Conservation (phyloP, 2,329 filamentous ascomycete genomes). For the Colletotrichum trifolii region DNA sequence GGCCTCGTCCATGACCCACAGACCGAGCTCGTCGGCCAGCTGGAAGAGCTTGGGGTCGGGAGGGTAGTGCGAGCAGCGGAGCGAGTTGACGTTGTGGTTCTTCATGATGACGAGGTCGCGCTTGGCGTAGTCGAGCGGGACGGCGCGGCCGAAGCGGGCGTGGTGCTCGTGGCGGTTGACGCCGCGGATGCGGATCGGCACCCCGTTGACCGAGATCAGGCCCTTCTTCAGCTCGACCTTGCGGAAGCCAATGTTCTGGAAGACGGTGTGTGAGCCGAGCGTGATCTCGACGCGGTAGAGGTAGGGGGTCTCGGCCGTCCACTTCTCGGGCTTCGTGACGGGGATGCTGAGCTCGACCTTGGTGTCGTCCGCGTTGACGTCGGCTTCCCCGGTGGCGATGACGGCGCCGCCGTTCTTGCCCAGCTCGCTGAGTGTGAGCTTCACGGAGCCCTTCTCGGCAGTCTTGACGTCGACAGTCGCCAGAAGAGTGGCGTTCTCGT, state of each 20-base stretch:
- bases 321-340: slow-evolving; percentile 67
- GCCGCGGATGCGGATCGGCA: slow-evolving; percentile 69
- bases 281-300: slow-evolving; percentile 66
- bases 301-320: slow-evolving; percentile 75
- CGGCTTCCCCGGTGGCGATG: slow-evolving; percentile 41
- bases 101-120: slow-evolving; percentile 76
- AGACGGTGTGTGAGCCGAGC: slow-evolving; percentile 53
- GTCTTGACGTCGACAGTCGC: slow-evolving; percentile 58
- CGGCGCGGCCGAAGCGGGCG: slow-evolving; percentile 69
- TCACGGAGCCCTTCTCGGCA: slow-evolving; percentile 47
- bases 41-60: slow-evolving; percentile 70
- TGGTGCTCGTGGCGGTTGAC: slow-evolving; percentile 80
- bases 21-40: slow-evolving; percentile 72
- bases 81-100: slow-evolving; percentile 75
- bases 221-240: slow-evolving; percentile 71
- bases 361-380: slow-evolving; percentile 42
- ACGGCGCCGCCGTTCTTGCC: slow-evolving; percentile 47
- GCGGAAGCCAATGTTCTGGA: slow-evolving; percentile 71
- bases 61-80: slow-evolving; percentile 76
- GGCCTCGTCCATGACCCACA: slow-evolving; percentile 68
- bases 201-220: slow-evolving; percentile 71
- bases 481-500: slow-evolving; percentile 61
- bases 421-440: slow-evolving; percentile 56
- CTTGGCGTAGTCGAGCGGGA: slow-evolving; percentile 71
- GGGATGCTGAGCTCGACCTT: slow-evolving; percentile 56